phyloP scores from a whole-genome alignment of 2,329 filamentous ascomycete species.

The Penicillium crustosum region DNA sequence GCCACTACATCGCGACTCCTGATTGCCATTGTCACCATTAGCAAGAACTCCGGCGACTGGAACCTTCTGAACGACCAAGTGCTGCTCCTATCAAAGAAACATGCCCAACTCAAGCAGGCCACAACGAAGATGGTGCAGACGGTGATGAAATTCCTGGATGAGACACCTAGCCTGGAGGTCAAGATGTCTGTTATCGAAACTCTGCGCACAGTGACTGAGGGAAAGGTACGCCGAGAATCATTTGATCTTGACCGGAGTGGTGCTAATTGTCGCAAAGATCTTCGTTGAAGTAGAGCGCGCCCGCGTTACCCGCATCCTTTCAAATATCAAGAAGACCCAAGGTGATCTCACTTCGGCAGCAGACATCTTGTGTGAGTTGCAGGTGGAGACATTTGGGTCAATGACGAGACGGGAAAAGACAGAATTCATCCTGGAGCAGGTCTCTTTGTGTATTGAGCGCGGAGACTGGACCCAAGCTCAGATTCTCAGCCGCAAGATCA shows the following conservation, averaged over 20 bases:
- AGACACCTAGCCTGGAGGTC: slow-evolving; percentile 77
- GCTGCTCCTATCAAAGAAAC: slow-evolving; percentile 94
- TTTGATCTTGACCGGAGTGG: background rate
- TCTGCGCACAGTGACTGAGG: slow-evolving; percentile 91
- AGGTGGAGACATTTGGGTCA: slow-evolving; percentile 98
- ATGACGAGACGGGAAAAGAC: slow-evolving; percentile 98
- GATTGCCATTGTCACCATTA: slow-evolving; percentile 85
- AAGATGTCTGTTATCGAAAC: slow-evolving; percentile 96
- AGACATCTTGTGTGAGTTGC: slow-evolving; percentile 92
- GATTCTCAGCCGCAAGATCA: slow-evolving; percentile 94
- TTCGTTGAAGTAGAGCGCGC: slow-evolving; percentile 98
- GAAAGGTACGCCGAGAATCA: slow-evolving; percentile 62
- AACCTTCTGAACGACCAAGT: slow-evolving; percentile 94
- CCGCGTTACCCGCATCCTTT: slow-evolving; percentile 89
- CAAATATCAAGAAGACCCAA: slow-evolving; percentile 95
- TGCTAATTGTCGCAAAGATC: slow-evolving; percentile 57
- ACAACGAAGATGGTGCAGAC: slow-evolving; percentile 99
- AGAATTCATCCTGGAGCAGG: slow-evolving; percentile 95
- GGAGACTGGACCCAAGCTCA: slow-evolving; percentile 94
- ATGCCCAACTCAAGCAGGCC: slow-evolving; percentile 98
- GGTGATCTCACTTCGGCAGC: slow-evolving; percentile 87
- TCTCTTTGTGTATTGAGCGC: slow-evolving; percentile 89
- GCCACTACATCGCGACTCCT: slow-evolving; percentile 89
- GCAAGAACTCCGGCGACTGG: slow-evolving; percentile 92
- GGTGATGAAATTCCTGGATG: slow-evolving; percentile 87